Percentiles rank a stretch among this genome's conserved stretches.
These are phyloP conservation scores for Trichoderma sp. DNA, from an alignment of 2,329 filamentous ascomycete species.

Conservation along the genomic window DNA sequence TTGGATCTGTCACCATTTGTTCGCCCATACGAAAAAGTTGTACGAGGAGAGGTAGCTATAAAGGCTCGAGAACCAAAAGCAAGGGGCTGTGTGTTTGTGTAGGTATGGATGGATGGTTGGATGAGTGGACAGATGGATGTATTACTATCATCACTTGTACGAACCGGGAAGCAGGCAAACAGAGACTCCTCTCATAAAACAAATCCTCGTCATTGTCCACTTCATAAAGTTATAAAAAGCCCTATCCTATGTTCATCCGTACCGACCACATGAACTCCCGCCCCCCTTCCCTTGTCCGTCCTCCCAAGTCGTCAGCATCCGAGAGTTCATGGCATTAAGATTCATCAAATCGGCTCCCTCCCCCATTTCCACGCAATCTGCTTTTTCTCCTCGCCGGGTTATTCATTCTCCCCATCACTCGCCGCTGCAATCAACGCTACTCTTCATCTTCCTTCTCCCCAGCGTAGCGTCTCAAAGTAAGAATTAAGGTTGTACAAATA, in stretches of 20 bases:
- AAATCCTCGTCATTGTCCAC: neutral
- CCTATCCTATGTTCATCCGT: slow-evolving; percentile 18
- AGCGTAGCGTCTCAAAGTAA: slow-evolving; percentile 16
- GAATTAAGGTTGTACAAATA: slow-evolving; percentile 19
- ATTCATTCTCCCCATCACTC: neutral
- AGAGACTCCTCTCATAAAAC: neutral
- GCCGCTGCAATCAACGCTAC: slow-evolving; percentile 12
- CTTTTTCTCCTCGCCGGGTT: neutral
- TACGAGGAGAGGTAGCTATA: neutral
- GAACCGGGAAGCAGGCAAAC: neutral
- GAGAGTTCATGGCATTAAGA: slow-evolving; percentile 14
- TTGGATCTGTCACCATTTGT: neutral
- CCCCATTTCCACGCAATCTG: neutral
- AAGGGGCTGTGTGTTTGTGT: too few relatives aligned
- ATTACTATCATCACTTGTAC: neutral
- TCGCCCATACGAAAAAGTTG: neutral
- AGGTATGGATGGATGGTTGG: too few relatives aligned
- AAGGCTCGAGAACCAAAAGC: too few relatives aligned
- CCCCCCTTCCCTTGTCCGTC: neutral
- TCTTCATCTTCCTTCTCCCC: neutral
- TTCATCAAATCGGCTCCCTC: neutral
- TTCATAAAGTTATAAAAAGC: slow-evolving; percentile 14
- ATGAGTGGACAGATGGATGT: neutral
- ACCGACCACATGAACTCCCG: slow-evolving; percentile 9
- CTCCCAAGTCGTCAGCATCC: neutral